Conservation (phyloP, 371 early-diverging fungal species). For the Actinomortierella wolfii region DNA sequence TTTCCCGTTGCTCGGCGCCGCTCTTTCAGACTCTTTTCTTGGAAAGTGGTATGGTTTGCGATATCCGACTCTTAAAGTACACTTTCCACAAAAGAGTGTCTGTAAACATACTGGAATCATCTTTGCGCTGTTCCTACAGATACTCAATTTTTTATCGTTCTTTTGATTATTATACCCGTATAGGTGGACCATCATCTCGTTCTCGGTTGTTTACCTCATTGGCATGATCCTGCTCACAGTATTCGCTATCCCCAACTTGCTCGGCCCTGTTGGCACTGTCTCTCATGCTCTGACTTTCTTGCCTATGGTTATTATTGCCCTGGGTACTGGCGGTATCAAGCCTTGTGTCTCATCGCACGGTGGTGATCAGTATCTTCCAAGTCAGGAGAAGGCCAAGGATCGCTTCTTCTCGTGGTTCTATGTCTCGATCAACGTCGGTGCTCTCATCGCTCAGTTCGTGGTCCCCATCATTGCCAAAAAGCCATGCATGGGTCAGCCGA, state of each 20-base stretch:
- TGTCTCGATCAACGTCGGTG: conserved; percentile 44
- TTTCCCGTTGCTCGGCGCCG: conserved; percentile 61
- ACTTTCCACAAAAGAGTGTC: no score
- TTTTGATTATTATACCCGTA: no score
- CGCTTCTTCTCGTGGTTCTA: conserved; percentile 57
- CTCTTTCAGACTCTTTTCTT: conserved; percentile 59
- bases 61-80: not conserved
- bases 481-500: conserved; percentile 15
- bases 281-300: conserved; percentile 45
- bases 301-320: conserved; percentile 50
- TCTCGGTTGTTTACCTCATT: conserved; percentile 60
- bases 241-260: conserved; percentile 33
- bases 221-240: conserved; percentile 49
- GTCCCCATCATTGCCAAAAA: conserved; percentile 23
- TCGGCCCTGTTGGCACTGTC: conserved; percentile 22
- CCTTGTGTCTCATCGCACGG: conserved; percentile 61
- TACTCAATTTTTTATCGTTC: no score
- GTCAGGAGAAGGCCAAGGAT: conserved; percentile 20
- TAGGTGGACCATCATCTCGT: conserved; percentile 61
- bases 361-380: conserved; percentile 47
- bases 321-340: conserved; percentile 72
- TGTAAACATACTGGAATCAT: no score
- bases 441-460: conserved; percentile 19
- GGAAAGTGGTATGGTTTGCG: conserved; percentile 62
- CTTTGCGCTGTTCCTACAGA: no score